phyloP scores from a whole-genome alignment of 176 grass and related monocot species.

The Cymbopogon citratus region DNA sequence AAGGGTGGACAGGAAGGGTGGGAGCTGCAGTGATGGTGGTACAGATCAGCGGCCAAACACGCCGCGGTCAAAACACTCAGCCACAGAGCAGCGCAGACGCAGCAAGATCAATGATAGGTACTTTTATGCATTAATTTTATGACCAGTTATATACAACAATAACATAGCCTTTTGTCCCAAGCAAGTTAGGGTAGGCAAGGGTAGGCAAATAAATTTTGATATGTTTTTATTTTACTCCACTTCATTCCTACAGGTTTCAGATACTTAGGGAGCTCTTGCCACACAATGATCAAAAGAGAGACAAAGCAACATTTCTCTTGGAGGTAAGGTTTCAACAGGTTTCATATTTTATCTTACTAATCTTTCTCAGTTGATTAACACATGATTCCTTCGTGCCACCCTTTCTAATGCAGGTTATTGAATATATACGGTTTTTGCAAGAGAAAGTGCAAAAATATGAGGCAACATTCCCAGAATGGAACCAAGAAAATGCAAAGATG shows the following conservation, averaged over 20 bases:
- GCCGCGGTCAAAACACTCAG: conserved; percentile 90
- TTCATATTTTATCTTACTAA: background rate
- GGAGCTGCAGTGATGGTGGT: conserved; percentile 62
- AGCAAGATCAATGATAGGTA: conserved; percentile 99
- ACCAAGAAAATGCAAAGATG: conserved; percentile 80
- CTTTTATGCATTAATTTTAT: conserved; percentile 7
- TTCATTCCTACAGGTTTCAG: conserved; percentile 78
- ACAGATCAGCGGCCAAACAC: conserved; percentile 71
- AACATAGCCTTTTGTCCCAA: too few relatives aligned
- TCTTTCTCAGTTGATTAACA: background rate
- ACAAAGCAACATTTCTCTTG: conserved; percentile 95
- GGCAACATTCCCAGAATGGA: conserved; percentile 65
- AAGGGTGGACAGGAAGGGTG: conserved; percentile 61
- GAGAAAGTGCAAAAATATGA: conserved; percentile 75
- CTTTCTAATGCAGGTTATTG: conserved; percentile 48
- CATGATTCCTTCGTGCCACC: conserved; percentile 13
- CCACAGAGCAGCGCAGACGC: conserved; percentile 88
- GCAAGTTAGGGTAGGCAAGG: too few relatives aligned
- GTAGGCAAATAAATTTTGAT: too few relatives aligned
- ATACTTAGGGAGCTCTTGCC: conserved; percentile 96
- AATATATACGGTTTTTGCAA: conserved; percentile 94
- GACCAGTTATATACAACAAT: too few relatives aligned
- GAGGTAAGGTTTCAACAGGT: conserved; percentile 47
- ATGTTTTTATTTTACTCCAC: background rate
- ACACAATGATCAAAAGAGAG: conserved; percentile 97